Evolutionary conservation across 768 basidiomycete genomes (phyloP).

Genomic region (Termitomyces sp.): DNA sequence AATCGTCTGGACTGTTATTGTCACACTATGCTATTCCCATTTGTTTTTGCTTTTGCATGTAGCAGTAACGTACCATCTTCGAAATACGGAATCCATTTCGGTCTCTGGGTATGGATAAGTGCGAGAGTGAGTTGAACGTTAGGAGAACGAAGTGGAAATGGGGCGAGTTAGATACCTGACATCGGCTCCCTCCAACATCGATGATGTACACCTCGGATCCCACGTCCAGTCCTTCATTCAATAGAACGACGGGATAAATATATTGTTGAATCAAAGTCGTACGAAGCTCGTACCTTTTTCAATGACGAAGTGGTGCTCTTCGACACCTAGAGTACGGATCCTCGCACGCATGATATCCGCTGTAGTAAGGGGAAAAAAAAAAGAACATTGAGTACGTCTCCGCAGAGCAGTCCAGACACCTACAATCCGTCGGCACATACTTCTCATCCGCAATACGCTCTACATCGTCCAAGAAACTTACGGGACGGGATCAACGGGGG

Average conservation of each 20-base stretch:
- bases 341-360: conserved; percentile 75
- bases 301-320: conserved; percentile 63
- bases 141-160: neutral
- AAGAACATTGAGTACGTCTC: neutral
- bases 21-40: neutral
- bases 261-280: neutral
- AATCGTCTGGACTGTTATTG: conserved; percentile 59
- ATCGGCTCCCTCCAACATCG: conserved; percentile 60
- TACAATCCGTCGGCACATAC: conserved; percentile 66
- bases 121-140: neutral
- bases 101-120: conserved; percentile 43
- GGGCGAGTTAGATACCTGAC: too few species aligned
- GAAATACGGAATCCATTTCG: conserved; percentile 75
- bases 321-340: conserved; percentile 68
- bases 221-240: conserved; percentile 24
- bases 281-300: conserved; percentile 42
- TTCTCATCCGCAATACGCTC: conserved; percentile 48
- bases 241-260: neutral
- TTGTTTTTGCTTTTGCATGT: too few species aligned
- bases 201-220: conserved; percentile 64
- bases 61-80: conserved; percentile 48
- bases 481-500: neutral
- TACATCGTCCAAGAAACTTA: conserved; percentile 71
- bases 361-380: conserved; percentile 19
- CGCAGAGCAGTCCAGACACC: conserved; percentile 14